phyloP scores from a whole-genome alignment of 768 basidiomycete species.

The Lentinula sp. region DNA sequence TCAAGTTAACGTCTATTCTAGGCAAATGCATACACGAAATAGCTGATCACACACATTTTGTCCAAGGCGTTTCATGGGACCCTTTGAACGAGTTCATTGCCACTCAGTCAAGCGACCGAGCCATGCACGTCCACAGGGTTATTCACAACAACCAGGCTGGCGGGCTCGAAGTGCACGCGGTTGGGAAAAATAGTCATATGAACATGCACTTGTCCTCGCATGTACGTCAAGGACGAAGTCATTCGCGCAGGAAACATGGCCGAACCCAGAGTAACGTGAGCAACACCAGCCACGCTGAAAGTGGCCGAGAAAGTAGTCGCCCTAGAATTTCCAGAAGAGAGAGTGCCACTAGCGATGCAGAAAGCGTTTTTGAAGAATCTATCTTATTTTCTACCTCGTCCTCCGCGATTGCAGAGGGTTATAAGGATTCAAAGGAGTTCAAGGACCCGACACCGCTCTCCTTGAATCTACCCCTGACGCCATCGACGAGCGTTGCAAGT shows the following conservation, averaged over 20 bases:
- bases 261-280: slow-evolving; percentile 10
- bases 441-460: slow-evolving; percentile 12
- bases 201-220: neutral
- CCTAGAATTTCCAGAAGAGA: slow-evolving; percentile 62
- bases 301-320: slow-evolving; percentile 26
- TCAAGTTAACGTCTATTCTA: slow-evolving; percentile 20
- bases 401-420: slow-evolving; percentile 49
- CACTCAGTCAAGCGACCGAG: slow-evolving; percentile 93
- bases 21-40: slow-evolving; percentile 87
- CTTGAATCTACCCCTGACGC: slow-evolving; percentile 45
- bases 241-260: slow-evolving; percentile 7
- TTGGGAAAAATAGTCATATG: slow-evolving; percentile 83
- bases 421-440: slow-evolving; percentile 19
- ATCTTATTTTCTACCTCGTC: slow-evolving; percentile 1
- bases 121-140: slow-evolving; percentile 92
- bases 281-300: slow-evolving; percentile 8
- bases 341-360: slow-evolving; percentile 73
- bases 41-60: slow-evolving; percentile 92
- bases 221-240: slow-evolving; percentile 2
- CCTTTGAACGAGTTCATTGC: slow-evolving; percentile 96
- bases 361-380: slow-evolving; percentile 20
- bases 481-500: slow-evolving; percentile 62
- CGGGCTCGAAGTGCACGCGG: slow-evolving; percentile 82
- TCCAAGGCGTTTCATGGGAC: slow-evolving; percentile 99
- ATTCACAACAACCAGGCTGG: slow-evolving; percentile 42